These are phyloP conservation scores for Euphorbia peplus DNA, from an alignment of 345 rosid species.

Conservation along the genomic window DNA sequence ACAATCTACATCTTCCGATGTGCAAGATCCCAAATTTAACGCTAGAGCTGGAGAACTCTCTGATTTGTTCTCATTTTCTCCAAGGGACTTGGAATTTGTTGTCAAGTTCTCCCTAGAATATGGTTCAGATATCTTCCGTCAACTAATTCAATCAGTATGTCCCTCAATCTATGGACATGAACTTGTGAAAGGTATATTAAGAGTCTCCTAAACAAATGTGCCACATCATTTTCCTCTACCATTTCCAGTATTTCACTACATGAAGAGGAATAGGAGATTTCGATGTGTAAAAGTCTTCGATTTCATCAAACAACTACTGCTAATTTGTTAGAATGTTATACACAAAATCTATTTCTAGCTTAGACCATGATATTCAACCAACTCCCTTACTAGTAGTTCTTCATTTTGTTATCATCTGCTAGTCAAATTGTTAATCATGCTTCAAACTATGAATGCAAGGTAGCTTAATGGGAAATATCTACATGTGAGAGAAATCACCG, in stretches of 20 bases:
- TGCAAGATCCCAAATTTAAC: conserved; percentile 45
- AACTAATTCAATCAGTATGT: conserved; percentile 79
- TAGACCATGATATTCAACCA: neutral
- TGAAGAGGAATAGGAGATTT: neutral
- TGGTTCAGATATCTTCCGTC: conserved; percentile 75
- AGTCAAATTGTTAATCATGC: neutral
- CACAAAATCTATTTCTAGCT: neutral
- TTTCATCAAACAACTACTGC: neutral
- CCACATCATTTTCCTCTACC: neutral
- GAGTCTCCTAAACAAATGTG: neutral
- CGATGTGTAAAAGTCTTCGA: neutral
- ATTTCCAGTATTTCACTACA: neutral
- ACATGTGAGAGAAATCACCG: neutral
- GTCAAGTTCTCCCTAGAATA: conserved; percentile 82
- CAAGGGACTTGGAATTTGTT: conserved; percentile 87
- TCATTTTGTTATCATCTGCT: neutral
- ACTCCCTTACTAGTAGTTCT: neutral
- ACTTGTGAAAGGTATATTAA: conserved; percentile 79
- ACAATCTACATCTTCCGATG: conserved; percentile 55
- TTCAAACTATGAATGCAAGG: neutral
- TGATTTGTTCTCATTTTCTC: conserved; percentile 73
- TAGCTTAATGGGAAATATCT: neutral
- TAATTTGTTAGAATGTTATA: conserved; percentile 4
- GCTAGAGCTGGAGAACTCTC: conserved; percentile 50
- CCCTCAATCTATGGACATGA: conserved; percentile 98